These are phyloP conservation scores for Escovopsis sp. DNA, from an alignment of 2,329 filamentous ascomycete species.

Conservation along the genomic window DNA sequence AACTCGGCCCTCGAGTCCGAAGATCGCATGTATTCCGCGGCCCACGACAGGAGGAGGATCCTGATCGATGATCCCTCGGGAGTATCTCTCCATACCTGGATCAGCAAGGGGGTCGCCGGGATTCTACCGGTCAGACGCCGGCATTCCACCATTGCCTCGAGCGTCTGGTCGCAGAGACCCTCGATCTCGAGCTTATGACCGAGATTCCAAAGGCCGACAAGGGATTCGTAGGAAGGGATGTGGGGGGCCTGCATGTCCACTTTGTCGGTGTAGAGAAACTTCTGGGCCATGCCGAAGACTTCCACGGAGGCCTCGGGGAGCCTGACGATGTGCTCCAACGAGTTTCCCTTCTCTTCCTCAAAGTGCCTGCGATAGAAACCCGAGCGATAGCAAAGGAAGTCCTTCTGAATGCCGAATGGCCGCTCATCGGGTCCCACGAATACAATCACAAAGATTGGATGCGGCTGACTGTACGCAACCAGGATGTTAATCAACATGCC, in stretches of 20 bases:
- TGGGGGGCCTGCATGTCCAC: constrained; percentile 27
- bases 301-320: constrained; percentile 32
- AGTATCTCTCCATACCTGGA: constrained; percentile 47
- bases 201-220: constrained; percentile 42
- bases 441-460: constrained; percentile 39
- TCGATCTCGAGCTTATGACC: constrained; percentile 35
- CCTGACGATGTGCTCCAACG: constrained; percentile 33
- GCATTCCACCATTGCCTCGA: constrained; percentile 42
- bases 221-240: constrained; percentile 35
- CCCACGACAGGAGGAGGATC: constrained; percentile 43
- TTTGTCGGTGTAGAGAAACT: constrained; percentile 36
- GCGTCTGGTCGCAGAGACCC: constrained; percentile 38
- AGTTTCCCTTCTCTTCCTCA: constrained; percentile 14
- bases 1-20: constrained; percentile 41
- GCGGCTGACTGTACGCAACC: constrained; percentile 24
- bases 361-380: constrained; percentile 33
- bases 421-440: constrained; percentile 35
- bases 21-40: constrained; percentile 46
- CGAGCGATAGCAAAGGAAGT: constrained; percentile 40
- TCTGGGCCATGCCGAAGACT: constrained; percentile 39
- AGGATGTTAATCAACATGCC: not conserved
- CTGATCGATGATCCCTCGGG: constrained; percentile 45
- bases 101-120: constrained; percentile 41
- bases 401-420: constrained; percentile 43
- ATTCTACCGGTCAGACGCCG: constrained; percentile 37